Percentiles rank a stretch among this genome's conserved stretches.
Conservation (phyloP, 2,329 filamentous ascomycete genomes). For the Westerdykella aurantiaca region DNA sequence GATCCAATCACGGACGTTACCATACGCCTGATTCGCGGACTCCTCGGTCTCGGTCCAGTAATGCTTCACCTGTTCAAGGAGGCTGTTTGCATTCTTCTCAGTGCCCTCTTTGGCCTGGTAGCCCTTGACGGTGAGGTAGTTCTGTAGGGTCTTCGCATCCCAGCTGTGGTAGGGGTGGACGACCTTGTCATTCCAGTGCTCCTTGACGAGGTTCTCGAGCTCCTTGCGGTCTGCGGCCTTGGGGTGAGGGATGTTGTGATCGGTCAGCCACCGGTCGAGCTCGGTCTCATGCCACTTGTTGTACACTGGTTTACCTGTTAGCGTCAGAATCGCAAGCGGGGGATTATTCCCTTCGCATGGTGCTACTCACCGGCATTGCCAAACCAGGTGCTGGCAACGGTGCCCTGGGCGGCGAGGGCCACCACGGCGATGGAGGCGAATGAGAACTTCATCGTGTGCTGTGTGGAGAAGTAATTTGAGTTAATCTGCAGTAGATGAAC, state of each 20-base stretch:
- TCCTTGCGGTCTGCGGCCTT: conserved; percentile 86
- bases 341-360: conserved; percentile 7
- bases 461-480: conserved; percentile 2
- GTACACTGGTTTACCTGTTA: conserved; percentile 58
- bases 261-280: conserved; percentile 92
- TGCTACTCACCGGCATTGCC: conserved; percentile 67
- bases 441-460: conserved; percentile 67
- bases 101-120: conserved; percentile 62
- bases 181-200: conserved; percentile 79
- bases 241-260: conserved; percentile 88
- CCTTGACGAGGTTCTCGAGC: conserved; percentile 81
- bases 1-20: conserved; percentile 79
- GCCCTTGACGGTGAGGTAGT: conserved; percentile 66
- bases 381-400: conserved; percentile 76
- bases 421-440: conserved; percentile 63
- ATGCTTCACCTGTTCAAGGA: conserved; percentile 63
- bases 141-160: conserved; percentile 62
- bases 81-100: conserved; percentile 61
- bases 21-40: conserved; percentile 65
- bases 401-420: conserved; percentile 64
- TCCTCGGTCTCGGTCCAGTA: conserved; percentile 77
- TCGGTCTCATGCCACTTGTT: conserved; percentile 99
- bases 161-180: conserved; percentile 70
- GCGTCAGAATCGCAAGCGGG: conserved; percentile 1
- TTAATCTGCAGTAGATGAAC: conserved; percentile 4